Base-by-base conservation (phyloP, 495 filamentous ascomycete species). In the Xanthoparmelia taractica region DNA sequence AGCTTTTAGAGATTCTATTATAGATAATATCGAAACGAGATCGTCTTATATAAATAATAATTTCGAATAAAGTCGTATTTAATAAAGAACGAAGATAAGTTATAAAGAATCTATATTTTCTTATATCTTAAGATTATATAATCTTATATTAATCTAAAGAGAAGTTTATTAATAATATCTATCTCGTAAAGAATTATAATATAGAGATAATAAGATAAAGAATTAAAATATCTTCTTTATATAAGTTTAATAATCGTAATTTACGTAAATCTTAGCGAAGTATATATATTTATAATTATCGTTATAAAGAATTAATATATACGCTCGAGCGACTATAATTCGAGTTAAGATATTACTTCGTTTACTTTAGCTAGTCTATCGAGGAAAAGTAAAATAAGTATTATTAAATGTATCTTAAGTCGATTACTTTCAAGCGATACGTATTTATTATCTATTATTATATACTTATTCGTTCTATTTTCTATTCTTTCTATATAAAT, bases 401-500 rank as follows among this genome's bases (percentile, higher is more conserved):
- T 12, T 62, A 47, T 4, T 58, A 31, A 31, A 55, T 23, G 7
- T 10, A 65, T 40, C 43, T 65, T 11, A 37, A 54, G 2, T 62
- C 63, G 15, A 41, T 65, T 23, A 41, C 63, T 13, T 65, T 45
- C 0, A 56, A 57, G 33, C 37, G 55, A 6, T 64, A 55, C 23
- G 52, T 1, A 13, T 45, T 11, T 1, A 65, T 61, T 57, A 61
- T n/a, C 8, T 61, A 65, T 25, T 61, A 34, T 47, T 4, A 61
- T 37, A 61, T 27, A 40, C 45, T 65, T 27, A 0, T 61, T 2
- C 41, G 41, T 59, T 33, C 63, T 1, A 20, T n/a, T 18, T 65
- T 56, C 18, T 65, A 34, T 57, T 45, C 45, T 7, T 65, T 62
- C 43, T 65, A n/a, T n/a, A n/a, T n/a, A n/a, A n/a, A n/a, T n/a